Evolutionary conservation across 768 basidiomycete species (phyloP).

Genomic region (Lepiota brunneoincarnata): DNA sequence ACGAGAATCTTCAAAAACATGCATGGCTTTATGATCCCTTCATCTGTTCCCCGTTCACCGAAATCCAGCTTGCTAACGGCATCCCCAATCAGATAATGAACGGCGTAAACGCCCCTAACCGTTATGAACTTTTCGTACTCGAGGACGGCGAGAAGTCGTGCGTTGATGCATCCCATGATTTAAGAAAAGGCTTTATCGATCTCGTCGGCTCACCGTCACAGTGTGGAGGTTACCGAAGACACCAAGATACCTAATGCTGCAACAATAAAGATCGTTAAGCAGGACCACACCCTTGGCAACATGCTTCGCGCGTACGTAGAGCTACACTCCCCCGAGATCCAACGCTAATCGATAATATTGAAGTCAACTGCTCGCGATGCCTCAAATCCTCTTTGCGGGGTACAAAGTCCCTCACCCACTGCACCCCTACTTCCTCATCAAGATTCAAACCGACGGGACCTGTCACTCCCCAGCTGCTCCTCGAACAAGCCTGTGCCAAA

Average conservation of each 20-base stretch:
- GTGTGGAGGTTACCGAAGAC: conserved; percentile 90
- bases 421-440: conserved; percentile 91
- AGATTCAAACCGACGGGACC: conserved; percentile 91
- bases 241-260: conserved; percentile 98
- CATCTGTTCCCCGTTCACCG: not conserved
- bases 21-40: conserved; percentile 9
- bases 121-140: conserved; percentile 87
- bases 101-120: conserved; percentile 90
- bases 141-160: conserved; percentile 94
- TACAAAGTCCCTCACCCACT: conserved; percentile 98
- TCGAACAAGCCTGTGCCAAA: conserved; percentile 81
- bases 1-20: conserved; percentile 6
- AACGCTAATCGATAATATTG: not conserved
- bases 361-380: conserved; percentile 89
- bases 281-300: conserved; percentile 95
- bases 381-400: conserved; percentile 90
- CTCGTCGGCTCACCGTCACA: conserved; percentile 27
- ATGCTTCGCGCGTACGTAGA: conserved; percentile 83
- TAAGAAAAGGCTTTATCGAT: conserved; percentile 7
- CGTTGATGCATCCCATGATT: conserved; percentile 34
- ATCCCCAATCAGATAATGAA: conserved; percentile 15
- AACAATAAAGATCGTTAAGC: conserved; percentile 90
- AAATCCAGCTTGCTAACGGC: conserved; percentile 11
- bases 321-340: not conserved
- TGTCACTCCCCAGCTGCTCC: conserved; percentile 76